Evolutionary conservation across 129 eudicot genomes (phyloP).

Genomic region (Flaveria trinervia): DNA sequence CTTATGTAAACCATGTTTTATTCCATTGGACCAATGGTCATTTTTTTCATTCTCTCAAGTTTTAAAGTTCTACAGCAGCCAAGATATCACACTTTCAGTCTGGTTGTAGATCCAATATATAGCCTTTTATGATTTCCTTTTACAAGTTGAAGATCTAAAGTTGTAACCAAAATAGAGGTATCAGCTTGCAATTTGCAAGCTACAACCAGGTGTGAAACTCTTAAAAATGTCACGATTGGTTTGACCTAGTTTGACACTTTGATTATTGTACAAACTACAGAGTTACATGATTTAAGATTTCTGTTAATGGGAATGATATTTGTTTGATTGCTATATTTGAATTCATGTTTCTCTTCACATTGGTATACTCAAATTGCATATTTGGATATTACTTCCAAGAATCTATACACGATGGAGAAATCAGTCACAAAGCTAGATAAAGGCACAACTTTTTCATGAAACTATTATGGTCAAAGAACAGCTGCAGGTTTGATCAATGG

Average conservation of each 20-base stretch:
- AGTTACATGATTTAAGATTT: not conserved
- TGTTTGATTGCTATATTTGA: not conserved
- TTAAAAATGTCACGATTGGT: not conserved
- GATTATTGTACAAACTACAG: not conserved
- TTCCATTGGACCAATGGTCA: constrained; percentile 8
- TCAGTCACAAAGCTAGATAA: no score
- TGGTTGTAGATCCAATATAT: constrained; percentile 5
- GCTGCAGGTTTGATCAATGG: constrained; percentile 72
- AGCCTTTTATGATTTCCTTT: constrained; percentile 10
- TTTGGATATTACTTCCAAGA: not conserved
- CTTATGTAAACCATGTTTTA: constrained; percentile 51
- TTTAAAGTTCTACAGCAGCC: constrained; percentile 11
- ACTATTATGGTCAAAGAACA: constrained; percentile 67
- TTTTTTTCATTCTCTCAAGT: not conserved
- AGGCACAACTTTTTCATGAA: constrained; percentile 57
- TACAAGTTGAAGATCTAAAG: constrained; percentile 4
- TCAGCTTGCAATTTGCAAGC: not conserved
- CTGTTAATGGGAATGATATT: not conserved
- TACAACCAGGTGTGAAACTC: not conserved
- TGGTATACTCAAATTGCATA: not conserved
- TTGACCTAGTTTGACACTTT: constrained; percentile 1
- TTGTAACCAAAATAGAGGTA: not conserved
- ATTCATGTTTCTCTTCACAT: not conserved
- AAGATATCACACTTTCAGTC: not conserved
- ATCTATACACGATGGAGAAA: no score